A percentile compares a stretch with the other conserved stretches of the same genome.
These are phyloP conservation scores for Staphylotrichum tortipilum DNA, from an alignment of 495 filamentous ascomycete genomes.

Conservation along the genomic window DNA sequence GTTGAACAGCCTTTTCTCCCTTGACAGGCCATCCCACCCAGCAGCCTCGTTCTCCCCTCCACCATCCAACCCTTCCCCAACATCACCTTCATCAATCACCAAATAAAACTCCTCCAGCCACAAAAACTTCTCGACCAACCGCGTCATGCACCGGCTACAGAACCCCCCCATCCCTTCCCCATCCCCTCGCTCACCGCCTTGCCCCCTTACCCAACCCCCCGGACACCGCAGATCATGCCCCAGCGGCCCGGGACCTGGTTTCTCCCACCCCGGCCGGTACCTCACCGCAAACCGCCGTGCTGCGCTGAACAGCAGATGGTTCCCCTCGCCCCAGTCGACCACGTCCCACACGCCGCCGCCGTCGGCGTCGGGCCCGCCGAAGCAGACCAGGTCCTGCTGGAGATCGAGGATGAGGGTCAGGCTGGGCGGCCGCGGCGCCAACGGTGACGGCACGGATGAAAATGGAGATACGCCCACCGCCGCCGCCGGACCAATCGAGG, in stretches of 20 bases:
- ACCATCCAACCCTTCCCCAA: neutral
- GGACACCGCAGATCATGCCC: neutral
- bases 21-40: neutral
- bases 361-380: conserved; percentile 1
- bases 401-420: conserved; percentile 14
- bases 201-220: neutral
- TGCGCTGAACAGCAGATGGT: conserved; percentile 13
- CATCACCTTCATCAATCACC: conserved; percentile 6
- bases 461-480: too few relatives aligned
- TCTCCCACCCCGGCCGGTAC: conserved; percentile 13
- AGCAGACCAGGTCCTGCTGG: conserved; percentile 12
- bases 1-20: conserved; percentile 5
- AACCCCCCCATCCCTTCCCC: conserved; percentile 1
- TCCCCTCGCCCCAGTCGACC: conserved; percentile 10
- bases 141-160: conserved; percentile 11
- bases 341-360: neutral
- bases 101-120: conserved; percentile 14
- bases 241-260: neutral
- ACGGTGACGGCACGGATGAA: neutral
- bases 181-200: neutral
- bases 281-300: conserved; percentile 13
- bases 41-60: neutral
- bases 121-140: conserved; percentile 11
- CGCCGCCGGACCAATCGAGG: neutral
- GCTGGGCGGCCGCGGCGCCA: neutral